Percentiles rank a stretch among this genome's conserved stretches.
Evolutionary conservation across 2,329 filamentous ascomycete genomes (phyloP).

Genomic region (Colletotrichum sp.): DNA sequence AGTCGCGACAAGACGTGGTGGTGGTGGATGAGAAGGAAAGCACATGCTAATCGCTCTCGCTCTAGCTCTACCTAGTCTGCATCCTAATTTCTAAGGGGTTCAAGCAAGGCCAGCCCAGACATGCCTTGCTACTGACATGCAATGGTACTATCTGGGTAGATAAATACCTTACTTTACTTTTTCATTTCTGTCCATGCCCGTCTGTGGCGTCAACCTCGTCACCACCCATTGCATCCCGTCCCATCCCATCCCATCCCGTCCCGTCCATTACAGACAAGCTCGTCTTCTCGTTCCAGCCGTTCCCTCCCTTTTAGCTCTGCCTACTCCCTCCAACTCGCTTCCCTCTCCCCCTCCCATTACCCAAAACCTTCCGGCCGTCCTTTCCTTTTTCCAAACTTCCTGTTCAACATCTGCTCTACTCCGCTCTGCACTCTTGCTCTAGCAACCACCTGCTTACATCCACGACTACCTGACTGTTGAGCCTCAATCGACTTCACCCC

Average conservation of each 20-base stretch:
- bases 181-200: slow-evolving; percentile 16
- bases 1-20: neutral
- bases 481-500: neutral
- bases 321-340: slow-evolving; percentile 4
- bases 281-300: slow-evolving; percentile 9
- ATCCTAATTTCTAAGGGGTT: slow-evolving; percentile 15
- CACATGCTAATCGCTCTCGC: slow-evolving; percentile 1
- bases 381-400: neutral
- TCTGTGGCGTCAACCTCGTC: slow-evolving; percentile 20
- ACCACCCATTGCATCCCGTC: neutral
- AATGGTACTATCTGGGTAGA: neutral
- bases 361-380: neutral
- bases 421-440: neutral
- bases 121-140: neutral
- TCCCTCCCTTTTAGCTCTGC: slow-evolving; percentile 9
- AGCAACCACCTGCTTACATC: neutral
- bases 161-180: slow-evolving; percentile 9
- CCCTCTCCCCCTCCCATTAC: neutral
- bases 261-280: slow-evolving; percentile 1
- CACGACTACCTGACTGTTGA: neutral
- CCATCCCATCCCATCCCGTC: neutral
- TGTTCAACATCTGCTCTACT: neutral
- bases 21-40: neutral
- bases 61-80: neutral
- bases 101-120: neutral